Evolutionary conservation across 768 basidiomycete genomes (phyloP).

Genomic region (Dendrothele bispora): DNA sequence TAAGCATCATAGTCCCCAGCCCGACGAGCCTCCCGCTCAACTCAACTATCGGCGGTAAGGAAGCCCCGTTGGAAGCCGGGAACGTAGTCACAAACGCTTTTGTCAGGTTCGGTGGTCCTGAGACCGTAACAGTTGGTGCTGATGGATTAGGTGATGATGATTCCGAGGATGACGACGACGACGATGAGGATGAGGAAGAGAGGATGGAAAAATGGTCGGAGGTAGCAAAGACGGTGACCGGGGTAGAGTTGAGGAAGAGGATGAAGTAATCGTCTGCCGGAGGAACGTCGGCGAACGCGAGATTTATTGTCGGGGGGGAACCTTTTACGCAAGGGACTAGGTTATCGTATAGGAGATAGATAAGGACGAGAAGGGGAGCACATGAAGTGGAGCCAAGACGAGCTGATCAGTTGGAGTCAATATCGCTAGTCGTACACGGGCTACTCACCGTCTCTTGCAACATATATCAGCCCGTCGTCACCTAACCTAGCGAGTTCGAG

Average conservation of each 20-base stretch:
- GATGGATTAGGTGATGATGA: slow-evolving; percentile 39
- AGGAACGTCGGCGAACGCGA: slow-evolving; percentile 64
- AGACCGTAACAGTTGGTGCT: slow-evolving; percentile 66
- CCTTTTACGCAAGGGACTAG: slow-evolving; percentile 33
- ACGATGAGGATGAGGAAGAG: slow-evolving; percentile 27
- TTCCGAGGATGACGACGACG: slow-evolving; percentile 27
- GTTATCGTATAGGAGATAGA: slow-evolving; percentile 2
- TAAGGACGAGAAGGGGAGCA: not conserved
- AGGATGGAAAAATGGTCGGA: slow-evolving; percentile 67
- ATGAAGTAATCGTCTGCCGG: slow-evolving; percentile 77
- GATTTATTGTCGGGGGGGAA: slow-evolving; percentile 45
- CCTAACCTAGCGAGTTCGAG: slow-evolving; percentile 66
- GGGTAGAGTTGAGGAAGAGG: slow-evolving; percentile 71
- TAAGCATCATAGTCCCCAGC: not conserved
- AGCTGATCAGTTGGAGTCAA: too few species aligned
- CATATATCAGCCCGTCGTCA: slow-evolving; percentile 55
- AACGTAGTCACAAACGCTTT: slow-evolving; percentile 61
- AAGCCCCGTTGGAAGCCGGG: slow-evolving; percentile 2
- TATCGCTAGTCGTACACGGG: too few species aligned
- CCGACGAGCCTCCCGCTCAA: not conserved
- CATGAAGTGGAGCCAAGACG: too few species aligned
- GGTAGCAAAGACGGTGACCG: slow-evolving; percentile 59
- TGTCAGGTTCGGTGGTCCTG: slow-evolving; percentile 66
- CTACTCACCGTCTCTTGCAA: slow-evolving; percentile 67
- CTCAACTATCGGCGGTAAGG: not conserved